Percentiles rank a stretch among this genome's conserved stretches.
Evolutionary conservation across 768 basidiomycete genomes (phyloP).

Genomic region (Epithele typhae): DNA sequence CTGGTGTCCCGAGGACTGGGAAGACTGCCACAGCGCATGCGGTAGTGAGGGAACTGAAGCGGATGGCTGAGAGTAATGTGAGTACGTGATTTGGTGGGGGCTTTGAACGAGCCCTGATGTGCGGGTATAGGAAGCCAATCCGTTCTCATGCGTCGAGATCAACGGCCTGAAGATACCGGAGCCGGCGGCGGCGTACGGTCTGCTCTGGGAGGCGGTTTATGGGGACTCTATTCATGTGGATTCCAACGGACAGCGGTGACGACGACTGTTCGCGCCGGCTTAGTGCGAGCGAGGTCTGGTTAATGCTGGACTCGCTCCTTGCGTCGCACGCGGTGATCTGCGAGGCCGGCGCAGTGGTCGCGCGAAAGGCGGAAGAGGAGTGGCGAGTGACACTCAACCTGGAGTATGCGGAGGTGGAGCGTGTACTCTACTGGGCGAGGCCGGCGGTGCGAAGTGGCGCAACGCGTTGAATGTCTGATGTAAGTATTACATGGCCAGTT

Average conservation of each 20-base stretch:
- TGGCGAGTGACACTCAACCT: constrained; percentile 76
- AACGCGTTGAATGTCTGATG: constrained; percentile 35
- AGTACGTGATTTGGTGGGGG: constrained; percentile 21
- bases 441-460: constrained; percentile 69
- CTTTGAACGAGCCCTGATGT: not conserved
- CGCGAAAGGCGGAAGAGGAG: constrained; percentile 58
- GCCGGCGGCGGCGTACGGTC: constrained; percentile 84
- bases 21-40: constrained; percentile 98
- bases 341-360: constrained; percentile 53
- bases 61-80: constrained; percentile 81
- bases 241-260: constrained; percentile 33
- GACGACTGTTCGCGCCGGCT: constrained; percentile 46
- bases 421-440: constrained; percentile 78
- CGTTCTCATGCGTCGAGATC: constrained; percentile 96
- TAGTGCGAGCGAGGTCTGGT: constrained; percentile 53
- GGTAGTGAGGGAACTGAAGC: constrained; percentile 83
- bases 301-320: constrained; percentile 72
- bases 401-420: constrained; percentile 80
- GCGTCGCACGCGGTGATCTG: constrained; percentile 74
- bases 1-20: constrained; percentile 97
- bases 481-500: too few species aligned
- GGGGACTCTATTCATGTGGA: constrained; percentile 40
- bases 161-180: constrained; percentile 94
- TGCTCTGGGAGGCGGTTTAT: constrained; percentile 94
- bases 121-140: constrained; percentile 71